These are phyloP conservation scores for Pestalotiopsis sp. DNA, from an alignment of 2,329 filamentous ascomycete species.

Conservation along the genomic window DNA sequence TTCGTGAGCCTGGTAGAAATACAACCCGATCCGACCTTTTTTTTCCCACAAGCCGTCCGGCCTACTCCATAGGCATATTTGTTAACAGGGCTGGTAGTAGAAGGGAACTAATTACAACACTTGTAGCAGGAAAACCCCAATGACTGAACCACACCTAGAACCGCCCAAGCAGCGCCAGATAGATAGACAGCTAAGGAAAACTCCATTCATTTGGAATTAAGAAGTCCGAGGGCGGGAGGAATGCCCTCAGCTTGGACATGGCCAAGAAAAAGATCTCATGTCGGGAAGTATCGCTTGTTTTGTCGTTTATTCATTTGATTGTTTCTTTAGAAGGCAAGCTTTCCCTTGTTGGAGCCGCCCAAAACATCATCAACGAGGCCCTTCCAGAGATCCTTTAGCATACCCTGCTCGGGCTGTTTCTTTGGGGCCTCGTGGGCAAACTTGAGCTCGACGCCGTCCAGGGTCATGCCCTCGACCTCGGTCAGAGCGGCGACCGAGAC, in stretches of 20 bases:
- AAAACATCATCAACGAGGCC: conserved; percentile 57
- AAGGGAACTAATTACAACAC: conserved; percentile 7
- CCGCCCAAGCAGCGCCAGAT: not conserved
- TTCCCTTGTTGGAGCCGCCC: conserved; percentile 26
- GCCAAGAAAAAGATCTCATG: not conserved
- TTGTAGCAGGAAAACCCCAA: not conserved
- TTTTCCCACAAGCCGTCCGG: not conserved
- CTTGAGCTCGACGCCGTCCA: conserved; percentile 59
- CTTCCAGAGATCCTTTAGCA: conserved; percentile 59
- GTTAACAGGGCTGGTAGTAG: not conserved
- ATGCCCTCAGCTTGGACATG: not conserved
- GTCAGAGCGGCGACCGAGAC: conserved; percentile 53
- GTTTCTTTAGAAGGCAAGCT: conserved; percentile 26
- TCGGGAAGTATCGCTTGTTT: not conserved
- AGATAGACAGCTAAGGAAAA: not conserved
- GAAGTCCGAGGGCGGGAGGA: not conserved
- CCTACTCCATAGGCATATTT: not conserved
- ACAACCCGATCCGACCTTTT: not conserved
- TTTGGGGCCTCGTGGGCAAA: conserved; percentile 45
- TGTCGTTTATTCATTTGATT: not conserved
- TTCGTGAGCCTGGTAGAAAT: not conserved
- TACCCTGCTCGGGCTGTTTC: conserved; percentile 37
- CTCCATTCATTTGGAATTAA: not conserved
- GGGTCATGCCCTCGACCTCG: conserved; percentile 59
- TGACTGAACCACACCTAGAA: not conserved